These are phyloP conservation scores for Neofusicoccum umdonicola DNA, from an alignment of 2,329 filamentous ascomycete genomes.

Conservation along the genomic window DNA sequence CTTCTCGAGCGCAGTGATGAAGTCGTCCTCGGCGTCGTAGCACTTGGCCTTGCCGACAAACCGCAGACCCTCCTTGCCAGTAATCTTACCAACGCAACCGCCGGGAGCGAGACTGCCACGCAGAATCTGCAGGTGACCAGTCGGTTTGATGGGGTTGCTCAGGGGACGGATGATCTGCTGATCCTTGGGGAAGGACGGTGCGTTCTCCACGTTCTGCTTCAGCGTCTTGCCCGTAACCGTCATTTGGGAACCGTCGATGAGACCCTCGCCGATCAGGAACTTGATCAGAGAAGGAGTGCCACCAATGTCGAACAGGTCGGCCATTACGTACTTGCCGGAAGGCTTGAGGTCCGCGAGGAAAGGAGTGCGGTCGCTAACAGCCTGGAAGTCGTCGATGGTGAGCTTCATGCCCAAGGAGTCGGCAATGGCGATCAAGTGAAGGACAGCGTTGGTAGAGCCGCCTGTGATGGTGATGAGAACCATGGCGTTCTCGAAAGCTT, in stretches of 20 bases:
- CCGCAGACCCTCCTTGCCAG: conserved; percentile 67
- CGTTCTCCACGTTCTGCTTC: conserved; percentile 52
- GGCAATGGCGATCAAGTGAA: conserved; percentile 52
- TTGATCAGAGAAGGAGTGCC: conserved; percentile 51
- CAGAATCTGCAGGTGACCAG: conserved; percentile 72
- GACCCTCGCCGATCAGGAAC: conserved; percentile 49
- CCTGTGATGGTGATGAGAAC: conserved; percentile 51
- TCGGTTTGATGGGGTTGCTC: conserved; percentile 66
- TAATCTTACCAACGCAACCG: conserved; percentile 73
- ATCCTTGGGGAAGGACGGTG: conserved; percentile 63
- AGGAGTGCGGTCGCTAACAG: conserved; percentile 49
- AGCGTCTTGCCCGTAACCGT: conserved; percentile 53
- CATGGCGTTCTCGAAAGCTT: conserved; percentile 53
- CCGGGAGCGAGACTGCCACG: conserved; percentile 67
- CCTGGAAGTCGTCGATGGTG: conserved; percentile 52
- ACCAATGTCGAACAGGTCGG: conserved; percentile 59
- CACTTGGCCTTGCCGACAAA: conserved; percentile 70
- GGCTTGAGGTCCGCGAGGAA: conserved; percentile 53
- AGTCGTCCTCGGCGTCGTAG: conserved; percentile 68
- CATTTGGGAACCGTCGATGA: conserved; percentile 48
- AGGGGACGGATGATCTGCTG: conserved; percentile 70
- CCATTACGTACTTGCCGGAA: conserved; percentile 54
- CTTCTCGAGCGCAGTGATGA: conserved; percentile 64
- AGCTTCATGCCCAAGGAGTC: conserved; percentile 51
- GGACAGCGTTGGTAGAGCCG: conserved; percentile 51